Evolutionary conservation across 768 basidiomycete species (phyloP), one percentile per base, ranked within the genome.

Genomic region (Chalciporus pseudorubinellus): DNA sequence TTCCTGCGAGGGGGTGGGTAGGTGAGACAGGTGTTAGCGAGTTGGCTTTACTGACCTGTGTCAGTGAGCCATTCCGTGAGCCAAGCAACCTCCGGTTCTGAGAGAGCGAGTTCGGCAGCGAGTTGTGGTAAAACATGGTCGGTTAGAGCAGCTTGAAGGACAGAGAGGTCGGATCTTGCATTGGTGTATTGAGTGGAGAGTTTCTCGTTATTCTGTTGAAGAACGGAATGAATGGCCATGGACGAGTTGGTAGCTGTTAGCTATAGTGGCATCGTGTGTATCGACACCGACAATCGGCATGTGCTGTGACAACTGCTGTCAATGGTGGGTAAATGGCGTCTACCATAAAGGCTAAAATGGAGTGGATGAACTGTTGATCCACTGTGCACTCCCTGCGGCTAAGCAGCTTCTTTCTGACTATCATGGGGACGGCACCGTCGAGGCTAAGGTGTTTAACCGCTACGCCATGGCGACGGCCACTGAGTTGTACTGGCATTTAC

Each of bases 41-140:
- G n/a, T n/a, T 29, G 8, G 26, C 21, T 55, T 22, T 19, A 74
- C 81, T 61, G 73, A 88, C 87, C 72, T 41, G 77, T 78, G 72
- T 90, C 87, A 26, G 73, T 69, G 28, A 88, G 67, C 85, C 85
- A 90, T 63, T 80, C 77, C 33, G 66, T 72, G 22, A 80, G 78
- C 79, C 79, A 81, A 54, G 74, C 70, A 51, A 71, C 67, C 52
- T 77, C 76, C 14, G 72, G 70, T 44, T 71, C 69, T 53, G 72
- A 66, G 41, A 86, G 74, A 34, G 72, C 71, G 24, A 85, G 74
- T 62, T 88, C 85, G 59, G 81, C 77, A 20, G 68, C 68, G 48
- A 87, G 68, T 46, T 78, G 79, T 52, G 85, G 84, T 50, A 88
- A 66, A 44, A 88, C 76, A 42, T 84, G 77, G 26, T 76, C 65